Base-by-base conservation (phyloP, 495 filamentous ascomycete species). In the Viridothelium virens region DNA sequence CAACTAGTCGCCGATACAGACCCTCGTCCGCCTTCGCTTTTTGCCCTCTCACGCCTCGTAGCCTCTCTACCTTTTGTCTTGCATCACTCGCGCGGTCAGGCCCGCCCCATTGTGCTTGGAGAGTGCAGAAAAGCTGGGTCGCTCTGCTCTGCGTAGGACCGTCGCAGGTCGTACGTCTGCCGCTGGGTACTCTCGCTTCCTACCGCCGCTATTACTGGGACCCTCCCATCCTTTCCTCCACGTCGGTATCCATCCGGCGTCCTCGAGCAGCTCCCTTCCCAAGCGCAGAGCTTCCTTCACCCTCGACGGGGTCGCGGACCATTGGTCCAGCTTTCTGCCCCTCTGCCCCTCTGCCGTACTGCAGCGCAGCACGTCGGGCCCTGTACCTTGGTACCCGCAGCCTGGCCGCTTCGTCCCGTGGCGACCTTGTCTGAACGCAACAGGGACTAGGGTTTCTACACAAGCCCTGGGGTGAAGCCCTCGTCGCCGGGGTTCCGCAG, bases 391-490 rank as follows among this genome's bases (percentile, higher is more conserved):
- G 53, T 59, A 59, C 53, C 53, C 53, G 53, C 53, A 33, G 53
- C 53, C 53, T 59, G 53, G 53, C 53, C 53, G 53, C 53, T 59
- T 59, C 53, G 53, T 59, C 53, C 53, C 53, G 53, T 59, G 53
- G 53, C 53, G 53, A 59, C 53, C 53, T 59, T 59, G 53, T 59
- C 53, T 59, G 53, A 59, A 59, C 53, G 53, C 53, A 59, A 59
- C 53, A 59, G 53, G 53, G 53, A 36, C 53, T 33, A 31, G 31
- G 18, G 33, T 31, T 3, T 18, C 53, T 59, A 31, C 53, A 59
- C 31, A 7, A 25, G 25, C 25, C 25, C 25, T 25, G 25, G 25
- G 25, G 25, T 25, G 25, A 25, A 25, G 25, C 25, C 25, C 25
- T 36, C 53, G 25, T 59, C 41, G 6, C 53, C 36, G 53, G 53